Evolutionary conservation across 2,329 filamentous ascomycete species (phyloP).

Genomic region (Grosmannia huntii): DNA sequence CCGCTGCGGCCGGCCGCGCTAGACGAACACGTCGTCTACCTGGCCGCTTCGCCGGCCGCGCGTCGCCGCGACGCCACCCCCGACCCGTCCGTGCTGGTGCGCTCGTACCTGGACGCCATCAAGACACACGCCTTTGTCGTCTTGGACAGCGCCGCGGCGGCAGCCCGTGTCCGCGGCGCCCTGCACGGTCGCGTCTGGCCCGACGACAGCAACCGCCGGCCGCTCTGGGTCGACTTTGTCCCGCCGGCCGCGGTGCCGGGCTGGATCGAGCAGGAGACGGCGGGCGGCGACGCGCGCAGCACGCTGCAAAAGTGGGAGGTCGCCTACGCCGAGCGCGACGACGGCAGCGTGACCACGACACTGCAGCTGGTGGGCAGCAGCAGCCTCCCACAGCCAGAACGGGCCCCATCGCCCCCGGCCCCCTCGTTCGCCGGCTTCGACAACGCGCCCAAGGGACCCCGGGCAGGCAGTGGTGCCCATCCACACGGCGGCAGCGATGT

Average conservation of each 20-base stretch:
- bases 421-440: constrained; percentile 16
- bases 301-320: constrained; percentile 54
- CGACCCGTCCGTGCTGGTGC: constrained; percentile 43
- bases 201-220: constrained; percentile 70
- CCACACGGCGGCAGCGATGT: not conserved
- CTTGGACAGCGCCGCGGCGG: constrained; percentile 57
- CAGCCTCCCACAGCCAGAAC: constrained; percentile 7
- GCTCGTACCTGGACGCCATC: constrained; percentile 73
- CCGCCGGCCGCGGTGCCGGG: constrained; percentile 57
- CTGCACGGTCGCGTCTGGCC: constrained; percentile 79
- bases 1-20: constrained; percentile 61
- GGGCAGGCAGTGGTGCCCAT: not conserved
- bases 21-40: constrained; percentile 51
- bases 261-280: constrained; percentile 63
- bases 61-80: constrained; percentile 29
- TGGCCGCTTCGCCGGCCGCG: constrained; percentile 42
- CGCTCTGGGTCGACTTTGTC: constrained; percentile 81
- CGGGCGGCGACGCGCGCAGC: constrained; percentile 20
- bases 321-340: constrained; percentile 46
- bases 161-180: constrained; percentile 60
- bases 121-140: constrained; percentile 77
- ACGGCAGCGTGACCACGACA: constrained; percentile 38
- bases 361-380: constrained; percentile 34
- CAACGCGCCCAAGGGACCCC: constrained; percentile 21
- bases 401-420: not conserved